Evolutionary conservation across 1,139 yeast species (phyloP).

Genomic region (Pichia terricola): DNA sequence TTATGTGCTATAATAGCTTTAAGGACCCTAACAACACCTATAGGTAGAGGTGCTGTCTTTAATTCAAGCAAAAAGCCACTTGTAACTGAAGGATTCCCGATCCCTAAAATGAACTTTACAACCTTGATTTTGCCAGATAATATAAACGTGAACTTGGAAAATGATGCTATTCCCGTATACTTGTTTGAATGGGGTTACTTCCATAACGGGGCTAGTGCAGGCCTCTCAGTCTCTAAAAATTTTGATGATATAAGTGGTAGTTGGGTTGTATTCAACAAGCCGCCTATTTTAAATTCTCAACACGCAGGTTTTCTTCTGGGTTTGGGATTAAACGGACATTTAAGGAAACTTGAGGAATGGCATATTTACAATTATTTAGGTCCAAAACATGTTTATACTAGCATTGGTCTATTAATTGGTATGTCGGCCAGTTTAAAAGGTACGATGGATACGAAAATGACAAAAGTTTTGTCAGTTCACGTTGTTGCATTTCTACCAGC

Average conservation of each 20-base stretch:
- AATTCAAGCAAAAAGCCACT: conserved; percentile 68
- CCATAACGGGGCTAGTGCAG: conserved; percentile 88
- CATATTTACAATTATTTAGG: conserved; percentile 90
- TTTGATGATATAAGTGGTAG: conserved; percentile 75
- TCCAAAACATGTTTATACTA: conserved; percentile 77
- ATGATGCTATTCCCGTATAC: conserved; percentile 41
- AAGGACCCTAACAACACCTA: conserved; percentile 67
- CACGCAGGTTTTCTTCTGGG: conserved; percentile 96
- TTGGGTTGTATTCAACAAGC: conserved; percentile 87
- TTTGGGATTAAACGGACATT: conserved; percentile 83
- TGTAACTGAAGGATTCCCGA: conserved; percentile 75
- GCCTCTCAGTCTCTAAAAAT: conserved; percentile 62
- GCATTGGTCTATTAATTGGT: conserved; percentile 82
- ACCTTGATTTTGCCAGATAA: conserved; percentile 57
- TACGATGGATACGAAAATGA: conserved; percentile 75
- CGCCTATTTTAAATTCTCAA: conserved; percentile 59
- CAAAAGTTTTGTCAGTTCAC: conserved; percentile 88
- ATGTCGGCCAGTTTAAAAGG: conserved; percentile 87
- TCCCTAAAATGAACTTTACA: conserved; percentile 66
- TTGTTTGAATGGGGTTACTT: conserved; percentile 77
- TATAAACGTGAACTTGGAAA: conserved; percentile 55
- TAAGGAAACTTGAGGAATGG: conserved; percentile 85
- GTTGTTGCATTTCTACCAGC: conserved; percentile 84
- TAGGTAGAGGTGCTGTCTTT: conserved; percentile 69
- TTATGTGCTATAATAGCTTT: conserved; percentile 56